phyloP scores from a whole-genome alignment of 345 rosid species.

The Adansonia digitata region DNA sequence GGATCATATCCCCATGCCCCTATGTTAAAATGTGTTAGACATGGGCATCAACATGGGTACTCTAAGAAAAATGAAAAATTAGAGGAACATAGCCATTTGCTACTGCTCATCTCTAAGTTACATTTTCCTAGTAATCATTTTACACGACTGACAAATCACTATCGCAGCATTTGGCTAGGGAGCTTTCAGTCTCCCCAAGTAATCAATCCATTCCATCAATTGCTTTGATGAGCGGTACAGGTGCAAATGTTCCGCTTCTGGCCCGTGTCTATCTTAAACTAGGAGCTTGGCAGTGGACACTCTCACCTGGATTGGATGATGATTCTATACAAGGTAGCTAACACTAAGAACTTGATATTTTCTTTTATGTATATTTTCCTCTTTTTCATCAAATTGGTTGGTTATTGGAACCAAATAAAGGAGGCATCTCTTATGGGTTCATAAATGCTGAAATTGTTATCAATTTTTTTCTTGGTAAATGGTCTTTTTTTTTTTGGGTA shows the following conservation, averaged over 20 bases:
- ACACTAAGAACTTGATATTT: neutral
- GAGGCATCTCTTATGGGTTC: neutral
- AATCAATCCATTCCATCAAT: constrained; percentile 45
- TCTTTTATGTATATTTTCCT: neutral
- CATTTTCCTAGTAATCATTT: constrained; percentile 5
- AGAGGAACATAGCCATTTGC: too few species aligned
- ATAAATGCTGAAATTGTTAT: neutral
- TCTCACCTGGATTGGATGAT: constrained; percentile 84
- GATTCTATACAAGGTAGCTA: constrained; percentile 75
- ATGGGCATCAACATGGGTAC: too few species aligned
- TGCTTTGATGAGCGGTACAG: constrained; percentile 43
- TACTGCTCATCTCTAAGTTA: constrained; percentile 3
- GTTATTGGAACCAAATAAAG: neutral
- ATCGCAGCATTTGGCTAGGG: constrained; percentile 61
- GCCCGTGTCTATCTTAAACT: constrained; percentile 83
- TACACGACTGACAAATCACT: constrained; percentile 17
- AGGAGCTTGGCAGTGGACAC: constrained; percentile 91
- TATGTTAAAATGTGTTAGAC: too few species aligned
- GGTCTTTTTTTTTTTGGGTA: constrained; percentile 25
- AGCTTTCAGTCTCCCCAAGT: constrained; percentile 57
- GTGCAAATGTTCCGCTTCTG: constrained; percentile 58
- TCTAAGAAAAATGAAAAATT: too few species aligned
- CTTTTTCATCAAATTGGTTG: neutral
- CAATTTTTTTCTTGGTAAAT: neutral
- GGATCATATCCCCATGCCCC: too few species aligned